Evolutionary conservation across 2,329 filamentous ascomycete species (phyloP).

Genomic region (Ascochyta fabae): DNA sequence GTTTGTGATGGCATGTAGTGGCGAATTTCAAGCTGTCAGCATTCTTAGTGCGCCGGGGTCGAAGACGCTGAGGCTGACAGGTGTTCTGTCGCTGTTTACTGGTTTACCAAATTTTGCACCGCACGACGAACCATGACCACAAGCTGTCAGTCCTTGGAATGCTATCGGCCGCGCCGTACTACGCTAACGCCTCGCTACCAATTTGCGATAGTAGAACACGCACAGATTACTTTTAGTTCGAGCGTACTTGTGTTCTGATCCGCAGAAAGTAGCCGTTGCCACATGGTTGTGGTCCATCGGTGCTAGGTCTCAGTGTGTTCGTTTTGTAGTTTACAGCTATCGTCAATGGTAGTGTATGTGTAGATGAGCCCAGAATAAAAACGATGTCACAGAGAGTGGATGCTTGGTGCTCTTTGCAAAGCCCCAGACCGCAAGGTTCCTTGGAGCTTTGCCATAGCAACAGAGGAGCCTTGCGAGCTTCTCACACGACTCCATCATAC

Average conservation of each 20-base stretch:
- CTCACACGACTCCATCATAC: constrained; percentile 7
- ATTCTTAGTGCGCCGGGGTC: not conserved
- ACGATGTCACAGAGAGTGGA: not conserved
- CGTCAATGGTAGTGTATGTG: not conserved
- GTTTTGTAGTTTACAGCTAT: not conserved
- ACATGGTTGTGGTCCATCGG: constrained; percentile 6
- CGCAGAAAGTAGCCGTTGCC: not conserved
- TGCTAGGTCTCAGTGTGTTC: not conserved
- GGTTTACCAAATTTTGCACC: constrained; percentile 2
- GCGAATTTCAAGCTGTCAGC: not conserved
- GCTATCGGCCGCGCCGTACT: constrained; percentile 43
- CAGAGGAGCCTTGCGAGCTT: not conserved
- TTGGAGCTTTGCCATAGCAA: not conserved
- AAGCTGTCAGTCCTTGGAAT: constrained; percentile 25
- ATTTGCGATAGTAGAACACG: constrained; percentile 1
- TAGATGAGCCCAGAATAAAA: not conserved
- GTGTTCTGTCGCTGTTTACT: not conserved
- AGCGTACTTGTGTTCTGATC: constrained; percentile 1
- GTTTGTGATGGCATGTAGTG: not conserved
- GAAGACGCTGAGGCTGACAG: constrained; percentile 1
- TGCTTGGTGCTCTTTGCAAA: not conserved
- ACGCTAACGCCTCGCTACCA: constrained; percentile 44
- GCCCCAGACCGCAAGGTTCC: not conserved
- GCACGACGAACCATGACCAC: constrained; percentile 7
- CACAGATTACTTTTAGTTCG: constrained; percentile 1